Base-by-base conservation (phyloP, 2,329 filamentous ascomycete species). In the Aspergillus sojae region DNA sequence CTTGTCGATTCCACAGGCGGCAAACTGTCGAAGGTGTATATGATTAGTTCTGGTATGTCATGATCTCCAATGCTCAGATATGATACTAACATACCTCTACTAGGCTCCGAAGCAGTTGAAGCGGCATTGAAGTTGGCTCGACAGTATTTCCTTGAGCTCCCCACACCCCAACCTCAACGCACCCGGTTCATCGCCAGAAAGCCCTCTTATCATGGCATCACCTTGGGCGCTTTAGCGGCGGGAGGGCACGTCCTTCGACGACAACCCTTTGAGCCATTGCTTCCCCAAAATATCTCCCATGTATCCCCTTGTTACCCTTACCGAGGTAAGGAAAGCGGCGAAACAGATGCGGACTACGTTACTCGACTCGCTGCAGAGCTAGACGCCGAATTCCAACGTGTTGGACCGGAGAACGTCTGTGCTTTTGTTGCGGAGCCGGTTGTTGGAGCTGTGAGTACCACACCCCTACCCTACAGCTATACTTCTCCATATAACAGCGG, bases 381-480 rank as follows among this genome's bases (percentile, higher is more conserved):
- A 1, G 90, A 92, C 9, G 81, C 78, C 2, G 88, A 91, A 67
- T 92, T 94, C 66, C 80, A 84, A 63, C 77, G 82, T 1, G 72
- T 91, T 0, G 91, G 89, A 0, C 85, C 89, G 0, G 82, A 87
- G 0, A 90, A 81, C 0, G 88, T 93, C 0, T 89, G 87, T 59
- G 90, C 88, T 0, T 92, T 94, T 70, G 82, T 93, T 28, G 88
- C 89, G 1, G 91, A 94, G 75, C 88, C 91, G 0, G 83, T 94
- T 1, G 89, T 91, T 16, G 89, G 90, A 3, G 88, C 89, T 6
- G 86, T 90, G 82, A 77, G 83, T 81, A 21, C 7, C 4, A 32
- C 3, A 14, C 2, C 16, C 30, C 11, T 60, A 4, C 7, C 10
- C 28, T 19, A 21, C n/a, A 41, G 0, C 6, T 9, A 9, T 41